Base-by-base conservation (phyloP, 768 basidiomycete genomes). In the Fomitopsis serialis region DNA sequence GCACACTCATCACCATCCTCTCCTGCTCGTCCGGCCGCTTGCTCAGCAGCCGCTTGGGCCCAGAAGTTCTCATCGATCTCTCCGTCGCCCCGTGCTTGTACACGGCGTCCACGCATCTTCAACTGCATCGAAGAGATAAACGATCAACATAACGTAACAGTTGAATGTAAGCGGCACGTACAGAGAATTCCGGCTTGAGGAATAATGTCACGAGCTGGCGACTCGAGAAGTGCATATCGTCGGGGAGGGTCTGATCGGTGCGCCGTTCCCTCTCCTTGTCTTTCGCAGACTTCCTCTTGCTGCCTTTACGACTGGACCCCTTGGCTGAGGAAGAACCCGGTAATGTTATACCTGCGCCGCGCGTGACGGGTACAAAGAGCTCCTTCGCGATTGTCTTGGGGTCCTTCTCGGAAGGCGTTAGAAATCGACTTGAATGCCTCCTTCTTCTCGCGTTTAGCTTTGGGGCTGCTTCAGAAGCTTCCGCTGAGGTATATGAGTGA, bases 181-280 rank as follows among this genome's bases (percentile, higher is more conserved):
- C 93, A 51, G 85, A 85, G 65, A 95, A 98, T 66, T 93, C 93
- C 34, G 96, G 96, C 70, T 99, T 99, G 64, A 97, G 69, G 77
- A 98, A 99, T 47, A 99, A 69, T 7, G 93, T 87, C 19, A 99
- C 81, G 12, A 99, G 78, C 61, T 97, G 90, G 58, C 85, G 76
- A 64, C 87, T 92, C 25, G 89, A 89, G 68, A 99, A 99, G 68
- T 98, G 95, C 88, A 96, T 95, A 66, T 99, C 97, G 61, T 98
- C 94, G 1, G 97, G 97, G 42, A 98, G 73, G 8, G 82, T 78
- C 59, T 91, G 86, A 47, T 87, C 82, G 54, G 86, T 82, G 23
- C 81, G 78, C 65, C 84, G 89, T 63, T 84, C 85, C 43, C 70
- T 73, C 54, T 72, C 68, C 52, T 79, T 79, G 48, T 72, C 74